Percentiles rank a stretch among this genome's conserved stretches.
Evolutionary conservation across 169 alveolate genomes (phyloP).

Genomic region (Cryptosporidium muris): DNA sequence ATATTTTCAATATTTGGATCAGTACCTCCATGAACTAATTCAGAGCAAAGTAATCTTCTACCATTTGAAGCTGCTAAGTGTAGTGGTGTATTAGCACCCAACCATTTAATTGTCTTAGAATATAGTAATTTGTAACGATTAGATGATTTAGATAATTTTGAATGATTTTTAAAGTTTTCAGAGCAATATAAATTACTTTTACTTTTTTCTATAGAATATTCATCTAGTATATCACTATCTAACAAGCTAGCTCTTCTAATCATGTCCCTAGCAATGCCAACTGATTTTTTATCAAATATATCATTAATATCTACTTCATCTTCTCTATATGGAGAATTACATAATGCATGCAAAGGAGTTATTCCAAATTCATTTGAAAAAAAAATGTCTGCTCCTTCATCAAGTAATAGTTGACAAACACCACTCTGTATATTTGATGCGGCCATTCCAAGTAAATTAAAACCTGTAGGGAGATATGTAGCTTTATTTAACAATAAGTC

Average conservation of each 20-base stretch:
- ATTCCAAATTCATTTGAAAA: constrained; percentile 58
- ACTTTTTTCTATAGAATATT: not conserved
- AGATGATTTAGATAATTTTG: not conserved
- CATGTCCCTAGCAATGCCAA: constrained; percentile 67
- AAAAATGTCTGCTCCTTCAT: constrained; percentile 64
- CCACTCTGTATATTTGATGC: constrained; percentile 53
- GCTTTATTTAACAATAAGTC: constrained; percentile 45
- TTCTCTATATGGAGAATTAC: constrained; percentile 35
- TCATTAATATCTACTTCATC: constrained; percentile 17
- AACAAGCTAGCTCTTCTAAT: constrained; percentile 27
- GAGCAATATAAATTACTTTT: too few species aligned
- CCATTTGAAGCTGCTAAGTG: constrained; percentile 88
- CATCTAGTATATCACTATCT: constrained; percentile 1
- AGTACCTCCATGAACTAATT: constrained; percentile 81
- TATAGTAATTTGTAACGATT: constrained; percentile 73
- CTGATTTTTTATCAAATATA: constrained; percentile 54
- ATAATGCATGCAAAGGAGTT: constrained; percentile 66
- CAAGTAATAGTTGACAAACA: constrained; percentile 54
- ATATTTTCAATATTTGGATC: constrained; percentile 78
- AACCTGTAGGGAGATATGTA: constrained; percentile 67
- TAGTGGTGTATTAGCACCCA: constrained; percentile 82
- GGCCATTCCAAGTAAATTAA: constrained; percentile 68
- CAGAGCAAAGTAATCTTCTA: constrained; percentile 79
- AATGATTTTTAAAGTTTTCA: not conserved
- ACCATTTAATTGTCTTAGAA: constrained; percentile 79